These are phyloP conservation scores for Poa pratensis DNA, from an alignment of 176 grass and related monocot genomes.

Conservation along the genomic window DNA sequence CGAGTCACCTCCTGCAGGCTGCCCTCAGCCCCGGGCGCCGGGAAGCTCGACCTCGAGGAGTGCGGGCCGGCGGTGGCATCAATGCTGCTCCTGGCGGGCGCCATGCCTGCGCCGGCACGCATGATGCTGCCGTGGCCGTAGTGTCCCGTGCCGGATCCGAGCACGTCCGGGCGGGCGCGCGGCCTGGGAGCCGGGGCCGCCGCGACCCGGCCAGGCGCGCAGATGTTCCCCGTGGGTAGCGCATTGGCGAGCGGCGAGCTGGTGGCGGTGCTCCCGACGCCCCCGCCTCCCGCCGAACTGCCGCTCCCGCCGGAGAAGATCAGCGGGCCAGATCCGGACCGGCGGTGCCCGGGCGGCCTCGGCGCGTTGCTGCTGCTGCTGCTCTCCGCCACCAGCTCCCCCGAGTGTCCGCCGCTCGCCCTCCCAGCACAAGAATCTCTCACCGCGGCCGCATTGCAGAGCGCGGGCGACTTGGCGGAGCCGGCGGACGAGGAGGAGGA, in stretches of 20 bases:
- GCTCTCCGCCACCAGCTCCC: slow-evolving; percentile 53
- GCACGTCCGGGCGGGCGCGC: slow-evolving; percentile 51
- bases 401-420: slow-evolving; percentile 38
- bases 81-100: slow-evolving; percentile 28
- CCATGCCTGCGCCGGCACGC: slow-evolving; percentile 24
- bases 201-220: slow-evolving; percentile 44
- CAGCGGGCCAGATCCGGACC: slow-evolving; percentile 52
- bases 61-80: background rate
- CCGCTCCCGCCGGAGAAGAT: slow-evolving; percentile 54
- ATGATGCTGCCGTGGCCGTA: slow-evolving; percentile 87
- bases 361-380: slow-evolving; percentile 29
- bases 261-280: slow-evolving; percentile 54
- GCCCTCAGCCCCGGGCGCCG: slow-evolving; percentile 17
- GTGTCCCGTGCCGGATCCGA: slow-evolving; percentile 62
- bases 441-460: background rate
- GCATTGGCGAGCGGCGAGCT: slow-evolving; percentile 65
- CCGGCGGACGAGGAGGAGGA: slow-evolving; percentile 48
- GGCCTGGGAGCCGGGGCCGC: slow-evolving; percentile 27
- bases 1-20: slow-evolving; percentile 50
- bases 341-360: slow-evolving; percentile 45
- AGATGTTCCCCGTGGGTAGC: slow-evolving; percentile 72
- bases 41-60: slow-evolving; percentile 35
- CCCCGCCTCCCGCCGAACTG: slow-evolving; percentile 21
- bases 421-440: background rate
- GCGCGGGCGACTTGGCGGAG: slow-evolving; percentile 44